Conservation (phyloP, 2,329 filamentous ascomycete genomes). For the Aspergillus puulaauensis region DNA sequence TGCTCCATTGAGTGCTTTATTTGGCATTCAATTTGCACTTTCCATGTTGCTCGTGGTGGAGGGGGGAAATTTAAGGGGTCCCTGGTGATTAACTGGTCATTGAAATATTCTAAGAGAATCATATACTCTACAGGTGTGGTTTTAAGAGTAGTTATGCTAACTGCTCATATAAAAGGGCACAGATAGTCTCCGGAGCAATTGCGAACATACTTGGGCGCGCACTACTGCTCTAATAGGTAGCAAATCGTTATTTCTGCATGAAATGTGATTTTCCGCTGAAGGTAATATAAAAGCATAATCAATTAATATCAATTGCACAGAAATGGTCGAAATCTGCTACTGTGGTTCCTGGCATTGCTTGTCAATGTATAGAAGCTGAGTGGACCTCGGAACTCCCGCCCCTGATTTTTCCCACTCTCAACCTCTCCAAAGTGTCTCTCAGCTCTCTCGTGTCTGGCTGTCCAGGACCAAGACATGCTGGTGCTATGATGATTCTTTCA, state of each 20-base stretch:
- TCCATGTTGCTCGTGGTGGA: too few relatives aligned
- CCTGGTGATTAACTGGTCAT: too few relatives aligned
- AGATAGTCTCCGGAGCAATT: neutral
- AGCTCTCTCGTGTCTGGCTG: conserved; percentile 11
- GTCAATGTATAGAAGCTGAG: neutral
- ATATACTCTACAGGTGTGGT: too few relatives aligned
- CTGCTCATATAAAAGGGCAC: too few relatives aligned
- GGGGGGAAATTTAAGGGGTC: too few relatives aligned
- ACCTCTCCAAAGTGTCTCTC: conserved; percentile 12
- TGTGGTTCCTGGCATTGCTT: neutral
- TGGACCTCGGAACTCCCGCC: conserved; percentile 13
- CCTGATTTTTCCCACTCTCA: conserved; percentile 15
- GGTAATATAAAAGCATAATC: neutral
- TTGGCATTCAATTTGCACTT: too few relatives aligned
- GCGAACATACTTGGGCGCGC: neutral
- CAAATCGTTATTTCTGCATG: too few relatives aligned
- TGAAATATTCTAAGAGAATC: too few relatives aligned
- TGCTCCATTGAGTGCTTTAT: too few relatives aligned
- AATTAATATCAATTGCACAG: neutral
- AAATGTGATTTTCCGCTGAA: too few relatives aligned
- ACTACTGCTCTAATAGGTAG: neutral
- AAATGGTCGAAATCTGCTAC: neutral
- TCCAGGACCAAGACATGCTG: conserved; percentile 28
- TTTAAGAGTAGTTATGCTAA: too few relatives aligned
- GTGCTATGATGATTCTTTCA: conserved; percentile 41